Percentiles rank a stretch among this genome's conserved stretches.
Conservation (phyloP, 1,284 basidiomycete species). For the Leucoagaricus sp. region DNA sequence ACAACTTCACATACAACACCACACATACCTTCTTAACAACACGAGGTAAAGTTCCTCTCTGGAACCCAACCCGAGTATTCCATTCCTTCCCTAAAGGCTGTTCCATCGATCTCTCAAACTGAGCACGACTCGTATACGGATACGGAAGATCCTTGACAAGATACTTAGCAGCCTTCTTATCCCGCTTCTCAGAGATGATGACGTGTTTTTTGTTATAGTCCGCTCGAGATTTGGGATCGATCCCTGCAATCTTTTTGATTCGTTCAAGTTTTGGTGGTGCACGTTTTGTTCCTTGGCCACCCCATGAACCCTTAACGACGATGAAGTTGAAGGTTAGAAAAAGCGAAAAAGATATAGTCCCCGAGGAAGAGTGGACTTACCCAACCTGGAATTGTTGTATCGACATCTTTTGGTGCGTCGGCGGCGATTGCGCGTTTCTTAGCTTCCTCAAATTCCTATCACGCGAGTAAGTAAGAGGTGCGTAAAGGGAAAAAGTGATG, state of each 20-base stretch:
- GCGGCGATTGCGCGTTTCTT: conserved; percentile 79
- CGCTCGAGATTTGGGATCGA: conserved; percentile 76
- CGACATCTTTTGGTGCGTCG: conserved; percentile 85
- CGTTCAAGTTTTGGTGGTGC: conserved; percentile 55
- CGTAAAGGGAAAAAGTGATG: background rate
- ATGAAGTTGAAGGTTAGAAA: background rate
- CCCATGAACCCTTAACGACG: conserved; percentile 82
- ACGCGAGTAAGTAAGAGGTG: background rate
- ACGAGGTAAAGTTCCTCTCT: conserved; percentile 80
- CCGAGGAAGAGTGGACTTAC: no score
- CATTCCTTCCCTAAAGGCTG: conserved; percentile 88
- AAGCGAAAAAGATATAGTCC: background rate
- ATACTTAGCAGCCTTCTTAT: conserved; percentile 92
- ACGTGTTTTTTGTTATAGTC: conserved; percentile 87
- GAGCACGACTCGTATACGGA: conserved; percentile 89
- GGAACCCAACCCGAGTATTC: conserved; percentile 90
- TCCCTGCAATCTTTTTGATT: conserved; percentile 81
- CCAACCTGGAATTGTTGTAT: conserved; percentile 95
- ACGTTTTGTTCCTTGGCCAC: conserved; percentile 72
- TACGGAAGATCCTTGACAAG: conserved; percentile 88
- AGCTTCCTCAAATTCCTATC: conserved; percentile 81
- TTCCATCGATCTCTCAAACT: conserved; percentile 85
- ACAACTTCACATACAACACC: conserved; percentile 1
- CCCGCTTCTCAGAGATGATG: conserved; percentile 92
- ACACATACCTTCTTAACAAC: conserved; percentile 80